Base-by-base conservation (phyloP, 2,329 filamentous ascomycete genomes). In the Grosmannia huntii region DNA sequence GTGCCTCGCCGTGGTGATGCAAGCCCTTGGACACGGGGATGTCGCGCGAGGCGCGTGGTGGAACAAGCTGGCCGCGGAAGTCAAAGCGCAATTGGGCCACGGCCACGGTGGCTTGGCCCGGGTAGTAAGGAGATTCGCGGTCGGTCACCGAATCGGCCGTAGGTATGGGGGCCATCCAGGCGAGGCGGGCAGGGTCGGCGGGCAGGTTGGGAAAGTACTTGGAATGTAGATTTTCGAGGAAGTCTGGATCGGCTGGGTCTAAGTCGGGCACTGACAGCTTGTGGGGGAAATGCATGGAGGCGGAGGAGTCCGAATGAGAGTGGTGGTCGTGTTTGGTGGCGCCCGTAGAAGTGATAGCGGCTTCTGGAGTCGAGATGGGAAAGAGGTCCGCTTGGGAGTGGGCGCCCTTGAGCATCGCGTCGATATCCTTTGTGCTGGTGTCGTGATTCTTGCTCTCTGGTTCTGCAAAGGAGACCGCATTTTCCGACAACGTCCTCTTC, bases 131-230 rank as follows among this genome's bases (percentile, higher is more conserved):
- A 3, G 86, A 90, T 63, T 85, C 80, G 62, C 77, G 78, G 66
- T 88, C 85, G 25, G 84, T 83, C 49, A 79, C 70, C 50, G 82
- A 84, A 67, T 84, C 79, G 53, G 81, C 70, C 5, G 84, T 83
- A 7, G 84, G 84, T 55, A 87, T 68, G 16, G 87, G 85, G 55
- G 85, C 84, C 81, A 97, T 94, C 92, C 92, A 99, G 23, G 89
- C 88, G 4, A 96, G 82, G 57, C 89, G 86, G 60, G 85, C 84
- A 0, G 91, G 90, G 70, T 96, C 89, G 57, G 90, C 83, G 2
- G 91, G 84, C 1, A 96, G 84, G 62, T 84, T 82, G 14, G 94
- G 91, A 72, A 96, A 99, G 79, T 96, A 99, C 71, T 96, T 96
- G 25, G 84, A 74, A 76, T 96, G 91, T 6, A 99, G 82, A 59